Conservation (phyloP, 2,329 filamentous ascomycete species). For the Aspergillus quadrilineatus region DNA sequence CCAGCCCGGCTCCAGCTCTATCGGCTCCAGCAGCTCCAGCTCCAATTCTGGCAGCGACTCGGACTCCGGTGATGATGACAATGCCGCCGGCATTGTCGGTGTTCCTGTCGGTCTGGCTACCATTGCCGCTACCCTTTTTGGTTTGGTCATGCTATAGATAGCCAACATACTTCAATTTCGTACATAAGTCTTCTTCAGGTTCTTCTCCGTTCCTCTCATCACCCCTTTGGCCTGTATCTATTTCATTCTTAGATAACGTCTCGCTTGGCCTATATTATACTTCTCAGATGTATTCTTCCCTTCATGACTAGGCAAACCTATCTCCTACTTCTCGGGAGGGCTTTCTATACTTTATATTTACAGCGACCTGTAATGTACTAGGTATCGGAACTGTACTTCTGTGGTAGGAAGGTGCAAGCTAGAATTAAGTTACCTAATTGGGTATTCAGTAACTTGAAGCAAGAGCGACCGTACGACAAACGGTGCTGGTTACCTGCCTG, state of each 20-base stretch:
- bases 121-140: constrained; percentile 28
- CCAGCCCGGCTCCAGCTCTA: constrained; percentile 45
- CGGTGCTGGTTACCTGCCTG: too few species aligned
- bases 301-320: too few species aligned
- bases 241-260: neutral
- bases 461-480: too few species aligned
- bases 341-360: neutral
- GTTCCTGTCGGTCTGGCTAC: constrained; percentile 27
- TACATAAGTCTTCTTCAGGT: neutral
- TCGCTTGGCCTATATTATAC: too few species aligned
- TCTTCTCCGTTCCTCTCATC: too few species aligned
- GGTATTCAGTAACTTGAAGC: too few species aligned
- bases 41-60: neutral
- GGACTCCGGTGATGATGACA: constrained; percentile 16
- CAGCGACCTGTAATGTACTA: too few species aligned
- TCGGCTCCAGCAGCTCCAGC: neutral
- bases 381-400: too few species aligned
- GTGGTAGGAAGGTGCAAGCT: too few species aligned
- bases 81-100: constrained; percentile 25
- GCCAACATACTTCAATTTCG: neutral
- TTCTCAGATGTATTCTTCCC: too few species aligned
- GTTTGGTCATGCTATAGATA: constrained; percentile 29
- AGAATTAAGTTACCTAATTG: too few species aligned
- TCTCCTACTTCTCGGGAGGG: neutral
- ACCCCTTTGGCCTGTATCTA: neutral